Percentiles rank a stretch among this genome's conserved stretches.
Evolutionary conservation across 176 grass and related monocot genomes (phyloP).

Genomic region (Panicum miliaceum): DNA sequence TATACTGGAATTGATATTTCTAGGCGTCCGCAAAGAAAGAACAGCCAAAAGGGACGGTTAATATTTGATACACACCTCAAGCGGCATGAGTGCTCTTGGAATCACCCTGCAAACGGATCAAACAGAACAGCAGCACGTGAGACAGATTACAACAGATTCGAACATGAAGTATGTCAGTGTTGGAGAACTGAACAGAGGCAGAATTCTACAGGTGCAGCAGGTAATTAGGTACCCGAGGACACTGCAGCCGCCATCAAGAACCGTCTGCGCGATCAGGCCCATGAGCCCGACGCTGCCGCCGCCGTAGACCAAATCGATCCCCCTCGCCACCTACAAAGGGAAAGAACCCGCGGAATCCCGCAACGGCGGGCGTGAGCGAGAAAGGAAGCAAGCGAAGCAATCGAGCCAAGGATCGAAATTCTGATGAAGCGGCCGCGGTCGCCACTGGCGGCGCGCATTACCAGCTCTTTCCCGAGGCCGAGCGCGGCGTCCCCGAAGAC

Average conservation of each 20-base stretch:
- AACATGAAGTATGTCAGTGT: not conserved
- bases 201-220: not conserved
- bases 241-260: conserved; percentile 78
- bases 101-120: conserved; percentile 72
- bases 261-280: conserved; percentile 90
- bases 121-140: conserved; percentile 12
- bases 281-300: conserved; percentile 95
- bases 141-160: not conserved
- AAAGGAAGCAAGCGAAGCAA: not conserved
- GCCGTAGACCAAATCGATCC: conserved; percentile 91
- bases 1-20: conserved; percentile 6
- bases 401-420: conserved; percentile 2
- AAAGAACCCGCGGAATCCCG: conserved; percentile 13
- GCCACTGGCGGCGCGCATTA: conserved; percentile 40
- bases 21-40: not conserved
- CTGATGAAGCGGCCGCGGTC: not conserved
- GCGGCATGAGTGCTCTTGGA: conserved; percentile 87
- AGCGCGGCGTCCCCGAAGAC: conserved; percentile 90
- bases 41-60: conserved; percentile 15
- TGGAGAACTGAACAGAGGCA: not conserved
- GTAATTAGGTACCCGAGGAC: conserved; percentile 69
- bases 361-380: conserved; percentile 25
- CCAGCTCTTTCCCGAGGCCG: conserved; percentile 86
- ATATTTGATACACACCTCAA: conserved; percentile 68
- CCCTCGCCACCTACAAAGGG: conserved; percentile 65